Percentiles rank a stretch among this genome's conserved stretches.
Evolutionary conservation across 2,329 filamentous ascomycete genomes (phyloP).

Genomic region (Sphaerostilbella broomeana): DNA sequence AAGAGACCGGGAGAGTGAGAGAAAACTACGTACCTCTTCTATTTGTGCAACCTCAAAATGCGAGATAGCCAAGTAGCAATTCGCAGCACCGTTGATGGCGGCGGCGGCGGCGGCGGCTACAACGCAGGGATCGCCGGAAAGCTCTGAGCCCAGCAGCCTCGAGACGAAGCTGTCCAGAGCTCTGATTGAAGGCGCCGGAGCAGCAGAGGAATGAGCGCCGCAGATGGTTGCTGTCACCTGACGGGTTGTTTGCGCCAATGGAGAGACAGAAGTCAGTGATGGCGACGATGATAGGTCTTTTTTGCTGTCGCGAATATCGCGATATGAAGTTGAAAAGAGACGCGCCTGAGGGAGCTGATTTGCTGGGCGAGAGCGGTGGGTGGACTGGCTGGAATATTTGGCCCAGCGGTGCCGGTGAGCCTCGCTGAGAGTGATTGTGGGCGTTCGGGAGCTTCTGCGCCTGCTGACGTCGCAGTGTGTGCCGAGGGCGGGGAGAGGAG

Average conservation of each 20-base stretch:
- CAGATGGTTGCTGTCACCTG: constrained; percentile 44
- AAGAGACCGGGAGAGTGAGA: not conserved
- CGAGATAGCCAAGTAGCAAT: too few species aligned
- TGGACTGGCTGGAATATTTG: constrained; percentile 16
- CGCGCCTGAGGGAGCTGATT: constrained; percentile 43
- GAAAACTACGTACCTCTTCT: constrained; percentile 13
- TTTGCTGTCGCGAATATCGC: constrained; percentile 29
- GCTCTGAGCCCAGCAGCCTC: constrained; percentile 9
- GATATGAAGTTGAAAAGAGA: constrained; percentile 30
- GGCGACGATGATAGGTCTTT: constrained; percentile 47
- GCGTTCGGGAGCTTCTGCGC: too few species aligned
- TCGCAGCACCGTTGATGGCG: too few species aligned
- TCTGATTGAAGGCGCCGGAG: constrained; percentile 22
- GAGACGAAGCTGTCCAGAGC: constrained; percentile 16
- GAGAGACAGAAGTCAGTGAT: constrained; percentile 34
- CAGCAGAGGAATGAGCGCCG: constrained; percentile 26
- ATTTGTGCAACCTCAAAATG: constrained; percentile 4
- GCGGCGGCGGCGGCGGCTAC: constrained; percentile 8
- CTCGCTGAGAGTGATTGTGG: too few species aligned
- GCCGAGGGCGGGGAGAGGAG: not conserved
- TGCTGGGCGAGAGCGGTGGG: constrained; percentile 32
- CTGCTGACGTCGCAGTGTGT: not conserved
- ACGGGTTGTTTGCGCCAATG: constrained; percentile 41
- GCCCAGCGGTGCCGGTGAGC: constrained; percentile 18
- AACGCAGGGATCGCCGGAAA: constrained; percentile 4